phyloP scores from a whole-genome alignment of 2,329 filamentous ascomycete species.

The Dothideomycetes sp. region DNA sequence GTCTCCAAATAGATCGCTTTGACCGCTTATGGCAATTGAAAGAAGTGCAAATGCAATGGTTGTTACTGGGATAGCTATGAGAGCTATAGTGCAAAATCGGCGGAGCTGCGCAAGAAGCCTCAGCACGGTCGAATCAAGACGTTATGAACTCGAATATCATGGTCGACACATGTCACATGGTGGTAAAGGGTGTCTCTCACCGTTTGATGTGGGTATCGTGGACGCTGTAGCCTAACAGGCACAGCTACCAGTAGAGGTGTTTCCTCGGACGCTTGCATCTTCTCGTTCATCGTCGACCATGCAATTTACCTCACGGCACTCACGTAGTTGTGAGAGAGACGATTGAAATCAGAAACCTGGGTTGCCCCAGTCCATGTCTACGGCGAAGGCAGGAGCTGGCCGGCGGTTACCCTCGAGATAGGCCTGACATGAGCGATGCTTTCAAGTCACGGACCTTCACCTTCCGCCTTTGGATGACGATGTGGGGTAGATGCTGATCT shows the following conservation, averaged over 20 bases:
- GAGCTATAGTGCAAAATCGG: conserved; percentile 53
- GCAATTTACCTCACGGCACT: not conserved
- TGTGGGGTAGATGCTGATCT: not conserved
- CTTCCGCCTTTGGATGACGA: not conserved
- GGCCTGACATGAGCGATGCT: not conserved
- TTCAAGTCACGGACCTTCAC: not conserved
- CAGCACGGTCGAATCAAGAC: not conserved
- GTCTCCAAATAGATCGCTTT: conserved; percentile 22
- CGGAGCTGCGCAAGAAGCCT: conserved; percentile 32
- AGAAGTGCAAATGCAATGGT: conserved; percentile 27
- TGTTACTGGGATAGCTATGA: conserved; percentile 26
- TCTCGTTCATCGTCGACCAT: conserved; percentile 2
- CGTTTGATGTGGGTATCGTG: conserved; percentile 40
- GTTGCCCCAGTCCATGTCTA: not conserved
- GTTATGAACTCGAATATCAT: not conserved
- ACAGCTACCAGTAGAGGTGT: conserved; percentile 60
- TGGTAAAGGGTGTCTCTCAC: conserved; percentile 5
- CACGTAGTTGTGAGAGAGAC: not conserved
- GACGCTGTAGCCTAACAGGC: conserved; percentile 30
- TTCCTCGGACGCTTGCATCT: conserved; percentile 33
- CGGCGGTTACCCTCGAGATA: not conserved
- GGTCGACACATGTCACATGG: not conserved
- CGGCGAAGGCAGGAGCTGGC: not conserved
- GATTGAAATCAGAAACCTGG: not conserved
- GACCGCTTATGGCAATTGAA: conserved; percentile 25